A percentile compares a stretch with the other conserved stretches of the same genome.
Evolutionary conservation across 345 rosid genomes (phyloP).

Genomic region (Eucalyptus regnans): DNA sequence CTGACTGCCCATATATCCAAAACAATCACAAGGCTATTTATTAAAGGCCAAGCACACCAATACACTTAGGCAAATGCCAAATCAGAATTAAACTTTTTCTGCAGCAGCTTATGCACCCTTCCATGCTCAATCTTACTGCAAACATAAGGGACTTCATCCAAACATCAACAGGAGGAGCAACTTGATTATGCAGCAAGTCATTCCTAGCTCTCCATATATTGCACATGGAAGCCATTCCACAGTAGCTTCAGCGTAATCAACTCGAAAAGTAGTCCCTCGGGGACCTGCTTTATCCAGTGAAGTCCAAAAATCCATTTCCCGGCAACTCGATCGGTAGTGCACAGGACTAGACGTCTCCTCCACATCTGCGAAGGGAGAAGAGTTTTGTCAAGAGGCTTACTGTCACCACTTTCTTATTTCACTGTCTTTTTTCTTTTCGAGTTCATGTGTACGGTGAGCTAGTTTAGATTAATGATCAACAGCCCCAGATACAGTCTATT

Average conservation of each 20-base stretch:
- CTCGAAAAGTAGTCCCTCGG: neutral
- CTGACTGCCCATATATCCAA: too few species aligned
- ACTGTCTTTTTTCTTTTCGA: neutral
- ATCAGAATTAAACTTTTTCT: accelerated
- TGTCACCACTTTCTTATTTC: neutral
- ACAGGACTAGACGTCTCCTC: neutral
- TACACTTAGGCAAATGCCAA: too few species aligned
- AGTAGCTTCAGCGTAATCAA: neutral
- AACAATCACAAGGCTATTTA: too few species aligned
- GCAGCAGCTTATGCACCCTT: too few species aligned
- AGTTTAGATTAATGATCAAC: too few species aligned
- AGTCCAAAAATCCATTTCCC: neutral
- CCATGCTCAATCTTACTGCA: too few species aligned
- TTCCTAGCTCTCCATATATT: neutral
- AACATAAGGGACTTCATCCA: too few species aligned
- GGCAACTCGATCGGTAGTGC: accelerated
- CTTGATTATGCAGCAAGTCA: neutral
- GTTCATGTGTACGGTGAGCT: neutral
- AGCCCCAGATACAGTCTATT: too few species aligned
- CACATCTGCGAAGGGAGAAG: neutral
- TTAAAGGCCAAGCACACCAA: too few species aligned
- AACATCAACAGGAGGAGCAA: too few species aligned
- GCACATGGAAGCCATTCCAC: neutral
- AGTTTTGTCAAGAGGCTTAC: neutral
- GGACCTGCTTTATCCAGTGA: neutral